Base-by-base conservation (phyloP, 495 filamentous ascomycete genomes). In the Hypoxylon intermedium region DNA sequence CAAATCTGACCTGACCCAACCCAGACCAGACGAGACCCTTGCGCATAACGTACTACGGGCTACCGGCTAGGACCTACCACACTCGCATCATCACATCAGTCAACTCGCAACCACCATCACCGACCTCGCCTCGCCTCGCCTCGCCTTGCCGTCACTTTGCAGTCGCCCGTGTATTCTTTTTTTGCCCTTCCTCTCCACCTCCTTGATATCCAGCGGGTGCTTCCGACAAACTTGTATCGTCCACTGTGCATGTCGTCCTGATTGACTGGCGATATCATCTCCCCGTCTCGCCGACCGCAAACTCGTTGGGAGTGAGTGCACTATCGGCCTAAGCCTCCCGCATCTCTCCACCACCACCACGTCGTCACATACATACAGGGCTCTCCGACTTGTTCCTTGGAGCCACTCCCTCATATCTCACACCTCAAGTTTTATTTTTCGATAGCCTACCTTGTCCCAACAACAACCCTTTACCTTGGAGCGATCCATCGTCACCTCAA, bases 71-170 rank as follows among this genome's bases (percentile, higher is more conserved):
- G 53, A 56, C 60, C 51, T 46, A 64, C 53, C 41, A 53, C 45
- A 57, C 59, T 45, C 49, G 24, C 47, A 56, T 69, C 56, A 64
- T 64, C 61, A 54, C 61, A 64, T 64, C 54, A 64, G 49, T 59
- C 51, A 50, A n/a, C n/a, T n/a, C n/a, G n/a, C n/a, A n/a, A n/a
- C n/a, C n/a, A n/a, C n/a, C n/a, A n/a, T 51, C 44, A 54, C 45
- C 57, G 19, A 48, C 59, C 18, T 47, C 60, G 33, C 33, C 33
- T 36, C 33, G 33, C 33, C 33, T 18, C 24, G 57, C 37, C 38
- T 57, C 54, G 61, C 43, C 49, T 64, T 55, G 61, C 55, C 61
- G 61, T 64, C 61, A 59, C 55, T 64, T 64, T 64, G 54, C 54
- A 59, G 50, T 54, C 40, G 38, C 43, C 55, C 44, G 54, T 58